phyloP scores from a whole-genome alignment of 2,329 filamentous ascomycete genomes.

The Ascochyta viciae-villosae region DNA sequence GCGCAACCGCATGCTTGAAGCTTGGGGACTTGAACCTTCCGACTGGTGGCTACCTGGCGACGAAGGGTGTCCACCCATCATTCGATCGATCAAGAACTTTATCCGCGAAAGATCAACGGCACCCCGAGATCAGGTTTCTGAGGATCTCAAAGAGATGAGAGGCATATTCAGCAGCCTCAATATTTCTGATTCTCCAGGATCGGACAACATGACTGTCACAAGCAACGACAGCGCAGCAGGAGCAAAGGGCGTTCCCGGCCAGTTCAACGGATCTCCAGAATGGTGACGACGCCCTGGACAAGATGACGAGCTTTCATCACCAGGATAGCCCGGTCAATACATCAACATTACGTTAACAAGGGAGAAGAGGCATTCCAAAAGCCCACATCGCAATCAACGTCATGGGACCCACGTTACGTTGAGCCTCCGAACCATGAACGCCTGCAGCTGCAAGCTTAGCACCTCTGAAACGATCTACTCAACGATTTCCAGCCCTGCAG shows the following conservation, averaged over 20 bases:
- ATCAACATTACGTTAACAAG: background rate
- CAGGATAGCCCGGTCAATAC: background rate
- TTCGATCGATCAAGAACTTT: constrained; percentile 80
- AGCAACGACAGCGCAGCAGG: constrained; percentile 25
- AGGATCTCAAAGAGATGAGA: constrained; percentile 76
- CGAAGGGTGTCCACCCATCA: constrained; percentile 74
- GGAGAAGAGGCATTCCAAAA: background rate
- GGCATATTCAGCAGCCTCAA: constrained; percentile 64
- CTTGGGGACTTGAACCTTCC: constrained; percentile 76
- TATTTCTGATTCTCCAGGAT: constrained; percentile 44
- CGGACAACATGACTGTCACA: constrained; percentile 37
- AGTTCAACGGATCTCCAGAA: constrained; percentile 8
- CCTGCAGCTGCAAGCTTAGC: constrained; percentile 13
- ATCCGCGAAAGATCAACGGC: constrained; percentile 74
- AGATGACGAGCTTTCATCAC: background rate
- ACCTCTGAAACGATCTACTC: constrained; percentile 28
- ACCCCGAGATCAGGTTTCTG: constrained; percentile 58
- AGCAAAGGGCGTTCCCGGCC: background rate
- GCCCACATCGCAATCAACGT: background rate
- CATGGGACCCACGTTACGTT: background rate
- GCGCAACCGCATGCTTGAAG: constrained; percentile 75
- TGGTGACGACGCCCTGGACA: constrained; percentile 2
- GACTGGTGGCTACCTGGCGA: constrained; percentile 91
- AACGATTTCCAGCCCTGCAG: constrained; percentile 25
- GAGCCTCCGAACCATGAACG: constrained; percentile 9